A percentile compares a stretch with the other conserved stretches of the same genome.
phyloP scores from a whole-genome alignment of 441 rosid genomes.

The Erodium moschatum region DNA sequence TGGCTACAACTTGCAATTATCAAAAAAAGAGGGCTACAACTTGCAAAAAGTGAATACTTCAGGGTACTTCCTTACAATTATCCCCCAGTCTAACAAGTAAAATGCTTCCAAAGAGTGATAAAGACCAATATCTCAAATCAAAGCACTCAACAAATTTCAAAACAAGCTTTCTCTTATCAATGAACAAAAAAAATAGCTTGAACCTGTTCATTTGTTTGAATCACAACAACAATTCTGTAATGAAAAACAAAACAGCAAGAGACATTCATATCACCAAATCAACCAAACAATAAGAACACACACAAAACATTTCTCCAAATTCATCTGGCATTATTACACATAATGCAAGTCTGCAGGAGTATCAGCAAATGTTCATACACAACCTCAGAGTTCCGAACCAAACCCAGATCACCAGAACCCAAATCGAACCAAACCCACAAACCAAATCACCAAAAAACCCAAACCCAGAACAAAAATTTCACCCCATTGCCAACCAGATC shows the following conservation, averaged over 20 bases:
- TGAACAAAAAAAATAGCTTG: background rate
- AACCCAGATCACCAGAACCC: conserved; percentile 21
- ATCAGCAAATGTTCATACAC: conserved; percentile 3
- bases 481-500: background rate
- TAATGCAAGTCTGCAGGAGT: background rate
- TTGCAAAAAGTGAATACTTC: no score
- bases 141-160: background rate
- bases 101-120: no score
- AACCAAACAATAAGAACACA: background rate
- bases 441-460: background rate
- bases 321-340: background rate
- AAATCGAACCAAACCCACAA: background rate
- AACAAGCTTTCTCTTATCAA: background rate
- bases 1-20: no score
- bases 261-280: background rate
- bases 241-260: background rate
- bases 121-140: background rate
- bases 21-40: no score
- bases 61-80: no score
- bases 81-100: no score
- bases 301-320: background rate
- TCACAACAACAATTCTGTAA: background rate
- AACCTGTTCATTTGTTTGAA: no score
- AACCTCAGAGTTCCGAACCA: background rate
- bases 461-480: background rate